Percentiles rank a stretch among this genome's conserved stretches.
Conservation (phyloP, 352 stramenopile species). For the Thraustochytrium striatum region DNA sequence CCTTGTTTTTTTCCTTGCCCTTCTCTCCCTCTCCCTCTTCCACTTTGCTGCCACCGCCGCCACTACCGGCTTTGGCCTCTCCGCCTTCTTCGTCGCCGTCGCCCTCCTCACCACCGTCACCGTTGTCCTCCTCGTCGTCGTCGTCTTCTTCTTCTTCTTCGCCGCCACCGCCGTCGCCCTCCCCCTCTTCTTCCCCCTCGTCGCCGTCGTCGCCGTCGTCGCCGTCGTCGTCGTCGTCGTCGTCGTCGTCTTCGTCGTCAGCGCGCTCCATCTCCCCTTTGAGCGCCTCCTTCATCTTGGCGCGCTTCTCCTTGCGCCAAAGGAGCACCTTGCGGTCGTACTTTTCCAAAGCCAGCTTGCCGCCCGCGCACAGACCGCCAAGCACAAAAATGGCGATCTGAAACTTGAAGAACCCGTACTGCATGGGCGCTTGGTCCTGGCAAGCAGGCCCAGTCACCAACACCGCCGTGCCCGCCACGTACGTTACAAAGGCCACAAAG, state of each 20-base stretch:
- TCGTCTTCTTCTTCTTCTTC: neutral
- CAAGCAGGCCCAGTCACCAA: neutral
- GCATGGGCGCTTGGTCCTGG: neutral
- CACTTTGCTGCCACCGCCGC: too few relatives aligned
- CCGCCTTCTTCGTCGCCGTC: neutral
- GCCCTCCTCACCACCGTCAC: neutral
- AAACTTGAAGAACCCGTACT: slow-evolving; percentile 5
- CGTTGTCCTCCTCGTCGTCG: neutral
- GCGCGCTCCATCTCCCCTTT: slow-evolving; percentile 1
- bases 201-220: neutral
- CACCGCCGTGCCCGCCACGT: neutral
- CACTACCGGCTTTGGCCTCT: too few relatives aligned
- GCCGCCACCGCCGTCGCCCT: neutral
- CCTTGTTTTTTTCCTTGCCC: neutral
- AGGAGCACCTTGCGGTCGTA: neutral
- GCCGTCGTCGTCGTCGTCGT: neutral
- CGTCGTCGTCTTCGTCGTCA: neutral
- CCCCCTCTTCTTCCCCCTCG: neutral
- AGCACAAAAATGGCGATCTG: neutral
- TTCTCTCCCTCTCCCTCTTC: neutral
- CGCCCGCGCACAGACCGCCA: neutral
- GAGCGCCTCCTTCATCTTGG: slow-evolving; percentile 3
- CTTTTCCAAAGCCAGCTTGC: slow-evolving; percentile 14
- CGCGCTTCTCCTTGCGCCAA: neutral
- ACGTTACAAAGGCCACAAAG: neutral